These are phyloP conservation scores for Malbranchea zuffiana DNA, from an alignment of 2,329 filamentous ascomycete species.

Conservation along the genomic window DNA sequence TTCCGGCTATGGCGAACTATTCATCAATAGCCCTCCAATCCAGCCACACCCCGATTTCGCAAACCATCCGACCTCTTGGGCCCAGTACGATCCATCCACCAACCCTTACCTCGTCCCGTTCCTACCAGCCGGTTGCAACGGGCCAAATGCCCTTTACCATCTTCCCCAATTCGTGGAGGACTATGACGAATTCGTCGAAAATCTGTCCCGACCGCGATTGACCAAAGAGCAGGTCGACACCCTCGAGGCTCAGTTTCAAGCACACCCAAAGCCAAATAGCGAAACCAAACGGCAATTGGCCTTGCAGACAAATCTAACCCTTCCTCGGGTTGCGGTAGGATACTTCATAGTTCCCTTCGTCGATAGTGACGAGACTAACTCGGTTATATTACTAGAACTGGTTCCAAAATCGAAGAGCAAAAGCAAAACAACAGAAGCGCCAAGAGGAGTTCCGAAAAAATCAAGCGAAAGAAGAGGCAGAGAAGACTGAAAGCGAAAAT, in stretches of 20 bases:
- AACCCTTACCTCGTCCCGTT: conserved; percentile 11
- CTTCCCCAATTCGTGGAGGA: conserved; percentile 23
- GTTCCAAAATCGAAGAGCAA: conserved; percentile 44
- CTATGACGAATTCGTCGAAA: conserved; percentile 39
- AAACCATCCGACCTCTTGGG: conserved; percentile 1
- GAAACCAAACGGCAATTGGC: conserved; percentile 41
- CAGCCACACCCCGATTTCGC: conserved; percentile 28
- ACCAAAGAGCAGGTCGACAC: conserved; percentile 44
- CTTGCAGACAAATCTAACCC: conserved; percentile 38
- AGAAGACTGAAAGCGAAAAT: conserved; percentile 24
- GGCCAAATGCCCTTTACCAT: conserved; percentile 8
- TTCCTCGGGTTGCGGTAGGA: conserved; percentile 41
- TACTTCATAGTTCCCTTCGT: background rate
- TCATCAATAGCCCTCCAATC: conserved; percentile 27
- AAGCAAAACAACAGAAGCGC: conserved; percentile 42
- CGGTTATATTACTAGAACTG: conserved; percentile 33
- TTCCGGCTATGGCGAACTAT: conserved; percentile 27
- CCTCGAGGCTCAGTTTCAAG: conserved; percentile 40
- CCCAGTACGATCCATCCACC: conserved; percentile 8
- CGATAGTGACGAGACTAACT: conserved; percentile 3
- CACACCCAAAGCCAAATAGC: conserved; percentile 41
- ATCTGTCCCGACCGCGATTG: conserved; percentile 38
- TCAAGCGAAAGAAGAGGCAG: conserved; percentile 23
- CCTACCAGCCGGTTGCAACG: conserved; percentile 5
- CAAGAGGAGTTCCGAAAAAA: conserved; percentile 40